Base-by-base conservation (phyloP, 495 filamentous ascomycete species). In the Aspergillus saccharolyticus region DNA sequence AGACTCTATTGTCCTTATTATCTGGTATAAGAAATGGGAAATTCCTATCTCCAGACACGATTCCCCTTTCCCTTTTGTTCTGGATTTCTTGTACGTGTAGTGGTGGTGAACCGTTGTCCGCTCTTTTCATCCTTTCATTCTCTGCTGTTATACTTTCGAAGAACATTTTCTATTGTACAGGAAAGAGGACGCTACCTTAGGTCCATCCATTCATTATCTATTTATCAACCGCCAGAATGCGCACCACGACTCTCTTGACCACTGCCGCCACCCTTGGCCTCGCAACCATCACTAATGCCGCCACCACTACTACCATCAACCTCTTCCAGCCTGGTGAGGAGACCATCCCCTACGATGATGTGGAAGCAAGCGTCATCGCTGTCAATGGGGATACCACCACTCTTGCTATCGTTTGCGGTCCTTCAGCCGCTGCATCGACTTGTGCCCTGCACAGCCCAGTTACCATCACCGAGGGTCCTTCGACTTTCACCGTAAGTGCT, bases 391-490 rank as follows among this genome's bases (percentile, higher is more conserved):
- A 46, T 0, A 53, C 56, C 25, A 63, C 61, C 28, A 59, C 57
- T 20, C 24, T 57, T 9, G 61, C 57, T 20, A 17, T 63, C 2
- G 39, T 54, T 18, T 63, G 61, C 42, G 39, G 44, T 16, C 33
- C 33, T 39, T 39, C 33, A 2, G 28, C 18, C 17, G 17, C 22
- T 16, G 42, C 53, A 42, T 44, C 52, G 19, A 8, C 21, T 30
- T 60, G 57, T 52, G 16, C 42, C 4, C 48, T 57, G 16, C 25
- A 22, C 17, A 44, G 33, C 8, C 55, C 55, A 1, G 18, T 57
- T 28, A 57, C 55, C 48, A 46, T 57, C 5, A 65, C 62, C 24
- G 24, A 58, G 24, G 62, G 62, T 16, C 62, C 62, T 8, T 65
- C 62, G 4, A 65, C 62, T 17, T 58, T 55, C 30, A 56, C 58